Conservation (phyloP, 371 early-diverging fungal genomes). For the Rhizopus stolonifer region DNA sequence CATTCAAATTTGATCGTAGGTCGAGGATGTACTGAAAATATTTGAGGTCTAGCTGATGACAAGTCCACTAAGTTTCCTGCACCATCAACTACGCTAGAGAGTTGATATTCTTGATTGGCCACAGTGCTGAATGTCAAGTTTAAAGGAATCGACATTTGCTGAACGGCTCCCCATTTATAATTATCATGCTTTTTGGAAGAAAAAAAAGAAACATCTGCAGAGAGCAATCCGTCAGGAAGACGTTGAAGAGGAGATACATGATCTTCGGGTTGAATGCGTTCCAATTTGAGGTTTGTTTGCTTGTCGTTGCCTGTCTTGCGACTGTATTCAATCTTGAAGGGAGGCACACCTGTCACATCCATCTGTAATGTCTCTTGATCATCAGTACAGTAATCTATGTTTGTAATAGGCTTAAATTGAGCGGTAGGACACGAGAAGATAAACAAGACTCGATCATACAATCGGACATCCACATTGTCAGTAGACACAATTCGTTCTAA, state of each 20-base stretch:
- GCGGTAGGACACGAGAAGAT: conserved; percentile 49
- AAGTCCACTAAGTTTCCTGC: conserved; percentile 41
- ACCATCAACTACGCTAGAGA: conserved; percentile 40
- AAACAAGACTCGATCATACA: conserved; percentile 30
- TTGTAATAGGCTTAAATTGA: conserved; percentile 18
- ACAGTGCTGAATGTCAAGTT: conserved; percentile 34
- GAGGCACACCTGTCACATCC: conserved; percentile 43
- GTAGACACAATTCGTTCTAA: conserved; percentile 36
- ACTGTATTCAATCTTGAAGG: conserved; percentile 38
- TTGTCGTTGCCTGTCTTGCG: conserved; percentile 4
- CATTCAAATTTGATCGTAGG: conserved; percentile 42
- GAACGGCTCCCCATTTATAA: conserved; percentile 39
- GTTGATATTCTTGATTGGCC: conserved; percentile 24
- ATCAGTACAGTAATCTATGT: conserved; percentile 36
- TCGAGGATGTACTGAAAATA: conserved; percentile 31
- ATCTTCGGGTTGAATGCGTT: conserved; percentile 43
- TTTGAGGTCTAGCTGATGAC: conserved; percentile 1
- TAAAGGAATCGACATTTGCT: conserved; percentile 26
- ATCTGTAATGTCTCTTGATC: conserved; percentile 33
- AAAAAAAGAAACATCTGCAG: conserved; percentile 30
- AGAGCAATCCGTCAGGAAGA: conserved; percentile 15
- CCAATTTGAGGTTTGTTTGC: conserved; percentile 20
- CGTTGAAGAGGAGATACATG: conserved; percentile 34
- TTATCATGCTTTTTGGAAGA: conserved; percentile 13
- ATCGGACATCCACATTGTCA: conserved; percentile 38